phyloP scores from a whole-genome alignment of 2,329 filamentous ascomycete species.

The Botrytis sinoallii region DNA sequence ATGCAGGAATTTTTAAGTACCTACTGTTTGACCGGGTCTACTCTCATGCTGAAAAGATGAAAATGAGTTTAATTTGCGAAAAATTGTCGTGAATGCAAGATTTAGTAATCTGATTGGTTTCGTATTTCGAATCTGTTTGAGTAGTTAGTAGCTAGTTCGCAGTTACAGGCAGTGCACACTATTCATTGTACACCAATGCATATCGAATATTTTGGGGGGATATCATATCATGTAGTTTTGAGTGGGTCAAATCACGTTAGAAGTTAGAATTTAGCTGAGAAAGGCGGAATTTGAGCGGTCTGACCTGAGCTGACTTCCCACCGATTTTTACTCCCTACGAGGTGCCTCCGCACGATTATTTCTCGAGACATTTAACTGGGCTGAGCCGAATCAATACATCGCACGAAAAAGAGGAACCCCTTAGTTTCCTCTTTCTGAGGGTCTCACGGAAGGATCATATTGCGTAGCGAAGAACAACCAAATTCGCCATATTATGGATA shows the following conservation, averaged over 20 bases:
- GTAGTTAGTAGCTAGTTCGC: background rate
- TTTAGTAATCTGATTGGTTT: background rate
- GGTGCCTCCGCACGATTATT: background rate
- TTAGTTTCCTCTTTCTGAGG: background rate
- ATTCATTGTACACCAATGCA: background rate
- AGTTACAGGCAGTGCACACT: background rate
- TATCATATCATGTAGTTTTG: background rate
- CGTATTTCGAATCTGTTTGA: background rate
- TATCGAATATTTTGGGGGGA: background rate
- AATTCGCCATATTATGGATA: conserved; percentile 15
- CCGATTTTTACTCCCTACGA: background rate
- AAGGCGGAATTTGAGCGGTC: conserved; percentile 4
- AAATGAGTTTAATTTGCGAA: conserved; percentile 11
- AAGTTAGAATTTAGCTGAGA: background rate
- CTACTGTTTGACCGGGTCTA: background rate
- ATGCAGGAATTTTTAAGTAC: background rate
- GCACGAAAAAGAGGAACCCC: background rate
- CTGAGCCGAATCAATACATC: background rate
- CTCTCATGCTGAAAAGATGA: background rate
- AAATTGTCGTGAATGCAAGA: conserved; percentile 9
- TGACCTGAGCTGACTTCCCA: conserved; percentile 3
- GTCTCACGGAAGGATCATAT: conserved; percentile 7
- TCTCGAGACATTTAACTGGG: conserved; percentile 3
- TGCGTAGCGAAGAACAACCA: conserved; percentile 8
- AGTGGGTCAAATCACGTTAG: background rate